Evolutionary conservation across 1,284 basidiomycete species (phyloP).

Genomic region (Rhodotorula sp.): DNA sequence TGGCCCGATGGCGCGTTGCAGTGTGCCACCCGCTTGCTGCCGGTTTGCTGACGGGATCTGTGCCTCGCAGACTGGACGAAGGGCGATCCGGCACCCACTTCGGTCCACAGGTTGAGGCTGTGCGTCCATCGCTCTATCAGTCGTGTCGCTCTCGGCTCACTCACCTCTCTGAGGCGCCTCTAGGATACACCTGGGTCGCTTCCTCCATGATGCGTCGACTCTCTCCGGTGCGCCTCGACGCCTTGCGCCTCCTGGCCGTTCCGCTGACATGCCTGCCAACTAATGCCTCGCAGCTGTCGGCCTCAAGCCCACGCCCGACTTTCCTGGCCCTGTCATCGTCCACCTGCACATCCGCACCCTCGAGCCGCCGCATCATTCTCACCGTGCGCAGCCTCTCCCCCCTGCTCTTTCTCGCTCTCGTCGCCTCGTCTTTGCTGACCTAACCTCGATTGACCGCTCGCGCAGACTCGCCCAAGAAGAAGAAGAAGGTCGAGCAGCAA

Average conservation of each 20-base stretch:
- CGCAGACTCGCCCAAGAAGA: neutral
- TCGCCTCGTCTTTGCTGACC: neutral
- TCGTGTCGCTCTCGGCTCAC: neutral
- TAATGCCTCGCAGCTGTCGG: neutral
- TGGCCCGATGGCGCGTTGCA: constrained; percentile 23
- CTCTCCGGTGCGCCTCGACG: constrained; percentile 5
- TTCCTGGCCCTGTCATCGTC: constrained; percentile 1
- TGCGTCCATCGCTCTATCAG: neutral
- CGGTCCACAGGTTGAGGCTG: constrained; percentile 9
- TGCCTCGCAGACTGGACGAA: constrained; percentile 15
- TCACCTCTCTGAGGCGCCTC: neutral
- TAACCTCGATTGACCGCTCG: too few relatives aligned
- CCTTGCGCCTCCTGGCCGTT: too few relatives aligned
- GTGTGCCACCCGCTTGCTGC: too few relatives aligned
- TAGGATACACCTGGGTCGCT: constrained; percentile 28
- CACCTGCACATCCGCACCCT: constrained; percentile 21
- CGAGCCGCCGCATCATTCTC: neutral
- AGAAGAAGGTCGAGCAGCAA: too few relatives aligned
- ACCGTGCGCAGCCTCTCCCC: neutral
- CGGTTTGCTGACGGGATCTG: fast-evolving
- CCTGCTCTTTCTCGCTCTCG: too few relatives aligned
- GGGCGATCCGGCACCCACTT: neutral
- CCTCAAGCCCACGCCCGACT: neutral
- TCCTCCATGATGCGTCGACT: constrained; percentile 4
- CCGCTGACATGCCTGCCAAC: neutral